Percentiles rank a stretch among this genome's conserved stretches.
Evolutionary conservation across 2,329 filamentous ascomycete genomes (phyloP).

Genomic region (Arthrobotrys iridis): DNA sequence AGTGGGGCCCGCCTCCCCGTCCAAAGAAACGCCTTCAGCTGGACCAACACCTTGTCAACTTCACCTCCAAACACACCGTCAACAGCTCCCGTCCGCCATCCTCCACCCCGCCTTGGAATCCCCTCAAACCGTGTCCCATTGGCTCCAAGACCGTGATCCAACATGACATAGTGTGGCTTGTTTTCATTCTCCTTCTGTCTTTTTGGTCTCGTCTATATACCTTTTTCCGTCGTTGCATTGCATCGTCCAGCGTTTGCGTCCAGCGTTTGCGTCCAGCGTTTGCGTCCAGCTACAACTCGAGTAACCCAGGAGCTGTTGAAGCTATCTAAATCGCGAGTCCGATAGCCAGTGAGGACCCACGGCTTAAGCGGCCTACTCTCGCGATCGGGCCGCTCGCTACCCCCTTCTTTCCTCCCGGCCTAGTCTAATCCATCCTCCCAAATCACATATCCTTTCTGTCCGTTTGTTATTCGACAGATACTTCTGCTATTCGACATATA

Average conservation of each 20-base stretch:
- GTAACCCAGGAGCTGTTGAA: slow-evolving; percentile 1
- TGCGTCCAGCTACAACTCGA: background rate
- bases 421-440: background rate
- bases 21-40: slow-evolving; percentile 16
- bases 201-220: slow-evolving; percentile 4
- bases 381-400: slow-evolving; percentile 23
- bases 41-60: slow-evolving; percentile 49
- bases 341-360: background rate
- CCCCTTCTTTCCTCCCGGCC: background rate
- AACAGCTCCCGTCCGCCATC: slow-evolving; percentile 17
- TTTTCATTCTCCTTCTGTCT: slow-evolving; percentile 6
- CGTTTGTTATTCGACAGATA: background rate
- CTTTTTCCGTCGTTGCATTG: slow-evolving; percentile 18
- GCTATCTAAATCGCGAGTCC: slow-evolving; percentile 14
- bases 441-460: background rate
- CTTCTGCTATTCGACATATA: background rate
- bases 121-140: slow-evolving; percentile 39
- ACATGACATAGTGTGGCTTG: slow-evolving; percentile 29
- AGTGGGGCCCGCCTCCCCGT: slow-evolving; percentile 2
- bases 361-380: slow-evolving; percentile 12
- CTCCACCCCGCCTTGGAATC: slow-evolving; percentile 34
- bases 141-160: slow-evolving; percentile 29
- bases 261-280: too few species aligned
- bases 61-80: slow-evolving; percentile 2
- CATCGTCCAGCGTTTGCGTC: slow-evolving; percentile 22